Conservation (phyloP, 768 basidiomycete genomes). For the Termitomyces titanicus region DNA sequence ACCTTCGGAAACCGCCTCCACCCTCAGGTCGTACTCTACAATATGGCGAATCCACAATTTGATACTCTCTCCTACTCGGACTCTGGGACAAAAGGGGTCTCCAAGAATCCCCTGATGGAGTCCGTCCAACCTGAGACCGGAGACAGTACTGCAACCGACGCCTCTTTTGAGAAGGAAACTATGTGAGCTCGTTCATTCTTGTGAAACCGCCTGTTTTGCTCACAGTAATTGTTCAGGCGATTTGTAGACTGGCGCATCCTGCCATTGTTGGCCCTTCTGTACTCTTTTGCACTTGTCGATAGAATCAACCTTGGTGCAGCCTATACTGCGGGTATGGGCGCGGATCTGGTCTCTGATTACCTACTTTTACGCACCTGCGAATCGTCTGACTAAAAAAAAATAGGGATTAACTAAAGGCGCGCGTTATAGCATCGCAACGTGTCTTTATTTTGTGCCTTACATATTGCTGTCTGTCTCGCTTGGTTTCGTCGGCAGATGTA, state of each 20-base stretch:
- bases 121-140: slow-evolving; percentile 12
- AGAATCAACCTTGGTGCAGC: slow-evolving; percentile 41
- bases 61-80: slow-evolving; percentile 11
- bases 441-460: slow-evolving; percentile 43
- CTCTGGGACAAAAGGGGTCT: slow-evolving; percentile 8
- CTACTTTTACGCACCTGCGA: not conserved
- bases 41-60: slow-evolving; percentile 10
- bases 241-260: slow-evolving; percentile 40
- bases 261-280: slow-evolving; percentile 36
- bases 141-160: slow-evolving; percentile 12
- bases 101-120: slow-evolving; percentile 8
- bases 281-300: slow-evolving; percentile 41
- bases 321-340: slow-evolving; percentile 41
- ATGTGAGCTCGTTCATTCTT: slow-evolving; percentile 23
- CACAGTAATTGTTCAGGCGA: slow-evolving; percentile 22
- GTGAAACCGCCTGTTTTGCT: not conserved
- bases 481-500: not conserved
- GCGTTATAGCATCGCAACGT: slow-evolving; percentile 39
- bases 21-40: not conserved
- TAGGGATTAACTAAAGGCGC: slow-evolving; percentile 30
- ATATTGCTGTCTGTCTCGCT: slow-evolving; percentile 31
- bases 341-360: slow-evolving; percentile 26
- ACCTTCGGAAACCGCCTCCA: not conserved
- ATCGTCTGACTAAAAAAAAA: slow-evolving; percentile 1
- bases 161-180: slow-evolving; percentile 31